phyloP scores from a whole-genome alignment of 306 rosid genomes.

The Trifolium subterraneum region DNA sequence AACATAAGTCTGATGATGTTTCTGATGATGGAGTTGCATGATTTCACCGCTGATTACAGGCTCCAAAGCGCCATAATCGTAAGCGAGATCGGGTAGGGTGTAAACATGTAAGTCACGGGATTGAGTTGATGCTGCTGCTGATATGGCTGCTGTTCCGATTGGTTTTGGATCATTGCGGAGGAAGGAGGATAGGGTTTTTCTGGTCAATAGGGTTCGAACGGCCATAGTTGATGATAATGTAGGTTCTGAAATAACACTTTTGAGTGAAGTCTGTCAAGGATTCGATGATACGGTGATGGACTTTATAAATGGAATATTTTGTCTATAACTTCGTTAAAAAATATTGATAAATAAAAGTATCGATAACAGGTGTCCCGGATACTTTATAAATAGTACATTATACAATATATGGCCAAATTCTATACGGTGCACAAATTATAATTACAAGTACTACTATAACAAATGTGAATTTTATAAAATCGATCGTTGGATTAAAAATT shows the following conservation, averaged over 20 bases:
- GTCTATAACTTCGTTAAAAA: not conserved
- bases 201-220: constrained; percentile 47
- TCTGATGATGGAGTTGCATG: constrained; percentile 93
- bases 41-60: constrained; percentile 88
- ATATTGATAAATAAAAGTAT: too few species aligned
- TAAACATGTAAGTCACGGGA: constrained; percentile 65
- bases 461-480: too few species aligned
- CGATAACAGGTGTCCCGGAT: too few species aligned
- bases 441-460: too few species aligned
- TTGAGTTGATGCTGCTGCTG: constrained; percentile 15
- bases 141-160: constrained; percentile 32
- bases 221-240: constrained; percentile 45
- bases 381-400: too few species aligned
- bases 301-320: constrained; percentile 6
- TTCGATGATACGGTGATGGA: not conserved
- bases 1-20: constrained; percentile 88
- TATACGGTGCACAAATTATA: too few species aligned
- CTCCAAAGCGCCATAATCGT: constrained; percentile 88
- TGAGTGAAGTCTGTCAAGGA: not conserved
- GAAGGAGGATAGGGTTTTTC: constrained; percentile 46
- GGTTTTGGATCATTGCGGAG: constrained; percentile 39
- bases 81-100: constrained; percentile 85
- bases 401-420: too few species aligned
- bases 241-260: not conserved
- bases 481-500: too few species aligned